These are phyloP conservation scores for Aspergillus diversus DNA, from an alignment of 495 filamentous ascomycete species.

Conservation along the genomic window DNA sequence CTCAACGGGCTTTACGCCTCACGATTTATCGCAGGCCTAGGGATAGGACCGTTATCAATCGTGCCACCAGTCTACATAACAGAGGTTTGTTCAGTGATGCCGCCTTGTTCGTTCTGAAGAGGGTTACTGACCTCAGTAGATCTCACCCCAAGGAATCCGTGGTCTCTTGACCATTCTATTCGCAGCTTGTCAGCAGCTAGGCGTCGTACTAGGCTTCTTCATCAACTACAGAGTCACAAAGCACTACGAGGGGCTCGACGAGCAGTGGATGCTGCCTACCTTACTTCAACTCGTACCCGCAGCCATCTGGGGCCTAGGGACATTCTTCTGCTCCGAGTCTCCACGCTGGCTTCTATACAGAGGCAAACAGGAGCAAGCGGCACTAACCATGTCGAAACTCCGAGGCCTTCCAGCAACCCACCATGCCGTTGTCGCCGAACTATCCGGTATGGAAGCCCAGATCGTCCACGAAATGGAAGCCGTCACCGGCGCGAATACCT, in stretches of 20 bases:
- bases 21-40: constrained; percentile 62
- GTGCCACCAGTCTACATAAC: constrained; percentile 55
- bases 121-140: constrained; percentile 23
- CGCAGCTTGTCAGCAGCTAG: constrained; percentile 61
- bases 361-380: constrained; percentile 64
- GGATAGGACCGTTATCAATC: constrained; percentile 61
- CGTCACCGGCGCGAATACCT: constrained; percentile 54
- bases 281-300: constrained; percentile 64
- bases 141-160: constrained; percentile 66
- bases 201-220: constrained; percentile 65
- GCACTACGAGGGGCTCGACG: constrained; percentile 47
- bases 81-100: constrained; percentile 33
- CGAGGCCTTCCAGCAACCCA: constrained; percentile 54
- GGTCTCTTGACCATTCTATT: constrained; percentile 67
- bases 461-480: constrained; percentile 63
- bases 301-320: constrained; percentile 54
- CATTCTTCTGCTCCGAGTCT: constrained; percentile 61
- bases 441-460: constrained; percentile 60
- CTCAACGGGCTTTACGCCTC: constrained; percentile 50
- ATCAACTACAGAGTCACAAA: constrained; percentile 60
- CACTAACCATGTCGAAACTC: constrained; percentile 51
- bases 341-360: constrained; percentile 66
- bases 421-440: constrained; percentile 60
- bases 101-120: too few species aligned
- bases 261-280: constrained; percentile 63